phyloP scores from a whole-genome alignment of 75 land plant genomes.

The Cupressus sempervirens region DNA sequence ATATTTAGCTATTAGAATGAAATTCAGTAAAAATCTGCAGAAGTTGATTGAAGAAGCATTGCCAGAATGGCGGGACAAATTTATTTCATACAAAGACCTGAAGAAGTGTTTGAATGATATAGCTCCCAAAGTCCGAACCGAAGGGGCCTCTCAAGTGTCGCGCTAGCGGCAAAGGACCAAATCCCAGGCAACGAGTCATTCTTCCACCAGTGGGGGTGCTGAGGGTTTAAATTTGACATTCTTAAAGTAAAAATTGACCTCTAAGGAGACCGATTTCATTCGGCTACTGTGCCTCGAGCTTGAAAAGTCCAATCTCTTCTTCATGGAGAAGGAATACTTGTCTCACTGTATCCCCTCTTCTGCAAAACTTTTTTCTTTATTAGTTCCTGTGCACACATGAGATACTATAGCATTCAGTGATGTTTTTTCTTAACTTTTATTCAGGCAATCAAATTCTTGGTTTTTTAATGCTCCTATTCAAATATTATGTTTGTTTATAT shows the following conservation, averaged over 20 bases:
- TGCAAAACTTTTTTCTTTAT: no score
- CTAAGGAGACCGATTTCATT: constrained; percentile 53
- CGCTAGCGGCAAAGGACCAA: neutral
- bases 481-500: no score
- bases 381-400: no score
- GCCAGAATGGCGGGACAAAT: constrained; percentile 85
- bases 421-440: no score
- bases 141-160: neutral
- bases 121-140: neutral
- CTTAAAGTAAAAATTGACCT: neutral
- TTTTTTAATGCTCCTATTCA: no score
- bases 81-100: constrained; percentile 71
- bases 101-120: constrained; percentile 40
- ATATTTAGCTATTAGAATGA: constrained; percentile 29
- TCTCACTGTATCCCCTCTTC: no score
- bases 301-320: constrained; percentile 80
- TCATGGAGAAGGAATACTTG: constrained; percentile 76
- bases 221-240: no score
- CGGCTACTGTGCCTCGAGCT: constrained; percentile 62
- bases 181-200: neutral
- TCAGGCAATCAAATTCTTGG: no score
- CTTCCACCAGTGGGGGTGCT: no score
- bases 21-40: constrained; percentile 79
- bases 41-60: constrained; percentile 66
- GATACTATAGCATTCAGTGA: no score